Evolutionary conservation across 257 asterid genomes (phyloP), one percentile per base, ranked within the genome.

Genomic region (Scutellaria minor): DNA sequence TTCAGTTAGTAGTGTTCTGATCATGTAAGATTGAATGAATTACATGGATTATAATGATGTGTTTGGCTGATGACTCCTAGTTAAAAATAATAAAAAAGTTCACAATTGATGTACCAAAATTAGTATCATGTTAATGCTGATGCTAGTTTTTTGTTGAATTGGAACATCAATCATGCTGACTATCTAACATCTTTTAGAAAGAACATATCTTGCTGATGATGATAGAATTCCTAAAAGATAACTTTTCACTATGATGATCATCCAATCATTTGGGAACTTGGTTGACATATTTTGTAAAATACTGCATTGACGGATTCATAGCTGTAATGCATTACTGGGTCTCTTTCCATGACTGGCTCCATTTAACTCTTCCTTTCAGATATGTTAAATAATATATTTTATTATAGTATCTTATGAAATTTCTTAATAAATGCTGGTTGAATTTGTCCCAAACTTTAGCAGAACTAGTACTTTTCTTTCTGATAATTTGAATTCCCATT

Each of bases 381-480:
- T 40, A 60, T 27, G 22, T 62, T 53, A 41, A 54, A 61, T 12
- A 31, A 35, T 52, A 24, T 20, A 13, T 22, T 31, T 70, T 62
- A 0, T 53, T 9, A 9, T 64, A 31, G 52, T 46, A 50, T 51
- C 45, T 65, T 13, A 40, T 45, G 14, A 48, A 31, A 7, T 39
- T 39, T 58, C 6, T 18, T 24, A 24, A 10, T 44, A 10, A 14
- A 35, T 37, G 41, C 5, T 55, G 52, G 70, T 57, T 31, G 14
- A 58, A 10, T 53, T 68, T 6, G 61, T 79, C 27, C 52, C 56
- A 56, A 52, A 56, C 31, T 75, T 72, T 52, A 72, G 14, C 61
- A 57, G 48, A 44, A 14, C 11, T 20, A 14, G 9, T 57, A 6
- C 46, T 52, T 64, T 11, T 65, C 9, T 64, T 63, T 46, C 39